phyloP scores from a whole-genome alignment of 1,284 basidiomycete species.

The Waitea zeae region DNA sequence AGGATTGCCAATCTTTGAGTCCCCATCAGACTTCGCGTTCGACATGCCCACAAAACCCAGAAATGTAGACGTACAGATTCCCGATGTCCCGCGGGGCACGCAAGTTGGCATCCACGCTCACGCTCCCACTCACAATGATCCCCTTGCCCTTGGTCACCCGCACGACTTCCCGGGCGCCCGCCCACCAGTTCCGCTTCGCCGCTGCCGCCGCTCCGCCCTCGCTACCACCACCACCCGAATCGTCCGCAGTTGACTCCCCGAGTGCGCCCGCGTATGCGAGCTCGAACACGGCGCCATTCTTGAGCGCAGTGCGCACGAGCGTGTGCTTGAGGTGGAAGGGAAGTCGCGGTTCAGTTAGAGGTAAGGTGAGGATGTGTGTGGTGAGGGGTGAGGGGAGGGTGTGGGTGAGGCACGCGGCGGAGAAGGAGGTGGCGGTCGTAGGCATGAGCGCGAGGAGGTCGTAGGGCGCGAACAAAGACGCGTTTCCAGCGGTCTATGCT shows the following conservation, averaged over 20 bases:
- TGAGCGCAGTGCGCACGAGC: constrained; percentile 61
- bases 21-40: constrained; percentile 1
- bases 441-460: constrained; percentile 65
- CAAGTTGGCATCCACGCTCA: constrained; percentile 34
- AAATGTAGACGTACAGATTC: constrained; percentile 39
- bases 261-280: constrained; percentile 61
- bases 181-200: constrained; percentile 71
- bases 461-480: constrained; percentile 39
- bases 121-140: constrained; percentile 50
- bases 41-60: not conserved
- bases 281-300: constrained; percentile 76
- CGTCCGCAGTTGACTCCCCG: constrained; percentile 33
- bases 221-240: constrained; percentile 17
- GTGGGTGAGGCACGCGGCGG: constrained; percentile 66
- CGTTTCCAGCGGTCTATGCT: constrained; percentile 40
- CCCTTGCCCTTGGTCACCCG: constrained; percentile 66
- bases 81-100: constrained; percentile 52
- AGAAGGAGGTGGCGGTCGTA: constrained; percentile 54
- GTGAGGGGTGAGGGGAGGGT: constrained; percentile 64
- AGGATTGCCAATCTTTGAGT: constrained; percentile 38
- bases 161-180: constrained; percentile 50
- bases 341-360: constrained; percentile 61
- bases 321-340: constrained; percentile 75
- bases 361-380: constrained; percentile 69
- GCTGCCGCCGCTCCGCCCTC: constrained; percentile 31